A percentile compares a stretch with the other conserved stretches of the same genome.
phyloP scores from a whole-genome alignment of 371 early-diverging fungal genomes.

The Paraphysoderma sedebokerense region DNA sequence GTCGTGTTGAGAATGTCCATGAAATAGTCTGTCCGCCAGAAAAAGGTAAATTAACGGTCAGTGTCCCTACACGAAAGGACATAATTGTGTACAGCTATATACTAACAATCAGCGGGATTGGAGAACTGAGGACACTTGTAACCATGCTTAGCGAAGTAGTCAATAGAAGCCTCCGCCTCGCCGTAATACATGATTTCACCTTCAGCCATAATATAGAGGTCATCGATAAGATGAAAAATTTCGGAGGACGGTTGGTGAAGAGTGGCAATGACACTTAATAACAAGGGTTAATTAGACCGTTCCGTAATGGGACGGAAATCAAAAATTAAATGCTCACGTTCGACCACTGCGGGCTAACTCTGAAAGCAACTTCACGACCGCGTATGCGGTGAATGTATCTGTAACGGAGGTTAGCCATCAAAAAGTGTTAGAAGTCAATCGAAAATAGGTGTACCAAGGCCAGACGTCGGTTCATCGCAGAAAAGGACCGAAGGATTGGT shows the following conservation, averaged over 20 bases:
- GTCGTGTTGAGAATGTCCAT: background rate
- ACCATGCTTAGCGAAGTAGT: constrained; percentile 27
- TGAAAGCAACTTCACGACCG: constrained; percentile 33
- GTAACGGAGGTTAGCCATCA: no score
- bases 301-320: no score
- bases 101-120: constrained; percentile 52
- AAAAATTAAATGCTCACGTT: no score
- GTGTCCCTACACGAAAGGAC: no score
- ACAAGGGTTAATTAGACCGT: no score
- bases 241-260: constrained; percentile 47
- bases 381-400: constrained; percentile 54
- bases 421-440: no score
- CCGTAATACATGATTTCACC: constrained; percentile 41
- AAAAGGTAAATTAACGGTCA: background rate
- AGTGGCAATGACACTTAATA: constrained; percentile 36
- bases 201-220: constrained; percentile 31
- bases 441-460: constrained; percentile 19
- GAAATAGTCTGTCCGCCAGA: background rate
- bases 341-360: constrained; percentile 34
- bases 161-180: constrained; percentile 15
- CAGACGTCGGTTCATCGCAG: constrained; percentile 64
- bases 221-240: constrained; percentile 38
- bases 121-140: constrained; percentile 33
- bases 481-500: constrained; percentile 77
- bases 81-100: constrained; percentile 16